phyloP scores from a whole-genome alignment of 108 stramenopile species.

The Cyclotella atomus region DNA sequence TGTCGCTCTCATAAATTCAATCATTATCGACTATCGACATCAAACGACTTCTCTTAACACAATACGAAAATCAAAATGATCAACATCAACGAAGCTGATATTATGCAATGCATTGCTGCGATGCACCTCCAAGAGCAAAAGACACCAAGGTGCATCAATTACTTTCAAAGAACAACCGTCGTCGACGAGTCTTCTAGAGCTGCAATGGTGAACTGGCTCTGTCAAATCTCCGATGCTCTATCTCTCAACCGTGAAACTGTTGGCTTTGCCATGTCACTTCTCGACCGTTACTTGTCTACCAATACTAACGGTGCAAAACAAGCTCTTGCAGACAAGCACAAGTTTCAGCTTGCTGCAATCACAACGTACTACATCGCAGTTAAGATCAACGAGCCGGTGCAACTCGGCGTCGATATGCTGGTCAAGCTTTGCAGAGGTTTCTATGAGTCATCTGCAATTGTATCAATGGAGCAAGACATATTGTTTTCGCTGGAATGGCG shows the following conservation, averaged over 20 bases:
- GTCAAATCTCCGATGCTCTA: constrained; percentile 35
- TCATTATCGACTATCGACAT: no score
- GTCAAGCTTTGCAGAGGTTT: constrained; percentile 31
- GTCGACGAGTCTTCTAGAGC: constrained; percentile 36
- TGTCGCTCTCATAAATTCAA: no score
- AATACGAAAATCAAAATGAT: not conserved
- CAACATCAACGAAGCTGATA: not conserved
- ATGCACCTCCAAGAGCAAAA: constrained; percentile 33
- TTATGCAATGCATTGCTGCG: constrained; percentile 4
- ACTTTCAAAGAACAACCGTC: constrained; percentile 21
- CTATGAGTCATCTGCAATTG: constrained; percentile 38
- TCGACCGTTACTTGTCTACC: constrained; percentile 48
- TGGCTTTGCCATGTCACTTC: constrained; percentile 60
- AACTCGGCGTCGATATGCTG: constrained; percentile 39
- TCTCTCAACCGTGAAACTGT: constrained; percentile 61
- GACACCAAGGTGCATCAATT: constrained; percentile 12
- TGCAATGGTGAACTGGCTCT: constrained; percentile 46
- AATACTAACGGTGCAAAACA: constrained; percentile 4
- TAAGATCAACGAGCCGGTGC: constrained; percentile 69
- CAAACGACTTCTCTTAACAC: no score
- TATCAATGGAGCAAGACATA: constrained; percentile 45
- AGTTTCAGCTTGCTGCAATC: constrained; percentile 77
- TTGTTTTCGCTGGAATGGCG: constrained; percentile 46
- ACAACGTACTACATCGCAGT: constrained; percentile 73
- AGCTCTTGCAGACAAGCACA: constrained; percentile 30